phyloP scores from a whole-genome alignment of 2,329 filamentous ascomycete species.

The Cladophialophora psammophila region DNA sequence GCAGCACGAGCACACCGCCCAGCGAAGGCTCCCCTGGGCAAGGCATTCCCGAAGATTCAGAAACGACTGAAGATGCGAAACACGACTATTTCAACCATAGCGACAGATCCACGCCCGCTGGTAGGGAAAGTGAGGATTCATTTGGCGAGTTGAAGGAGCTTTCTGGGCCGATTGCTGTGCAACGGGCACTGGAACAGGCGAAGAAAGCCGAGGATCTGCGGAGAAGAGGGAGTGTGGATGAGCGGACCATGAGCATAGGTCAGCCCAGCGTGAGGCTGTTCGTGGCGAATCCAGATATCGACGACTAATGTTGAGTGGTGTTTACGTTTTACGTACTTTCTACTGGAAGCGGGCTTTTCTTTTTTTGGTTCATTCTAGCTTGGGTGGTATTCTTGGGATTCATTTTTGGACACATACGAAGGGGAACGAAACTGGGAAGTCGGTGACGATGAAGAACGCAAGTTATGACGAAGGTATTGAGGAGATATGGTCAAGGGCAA shows the following conservation, averaged over 20 bases:
- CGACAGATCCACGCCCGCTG: constrained; percentile 40
- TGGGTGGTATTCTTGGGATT: constrained; percentile 5
- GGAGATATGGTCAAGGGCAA: neutral
- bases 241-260: constrained; percentile 56
- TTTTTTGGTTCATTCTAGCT: neutral
- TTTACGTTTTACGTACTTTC: constrained; percentile 10
- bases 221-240: constrained; percentile 57
- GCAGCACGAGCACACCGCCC: constrained; percentile 63
- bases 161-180: constrained; percentile 52
- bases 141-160: constrained; percentile 64
- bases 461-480: neutral
- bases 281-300: constrained; percentile 57
- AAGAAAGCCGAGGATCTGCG: constrained; percentile 54
- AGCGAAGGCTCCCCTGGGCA: constrained; percentile 42
- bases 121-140: constrained; percentile 56
- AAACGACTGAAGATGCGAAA: constrained; percentile 46
- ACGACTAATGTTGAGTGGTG: constrained; percentile 39
- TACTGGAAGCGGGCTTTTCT: neutral
- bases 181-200: constrained; percentile 48
- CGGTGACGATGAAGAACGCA: constrained; percentile 1
- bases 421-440: neutral
- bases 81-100: constrained; percentile 43
- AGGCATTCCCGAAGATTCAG: constrained; percentile 52
- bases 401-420: neutral
- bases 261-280: constrained; percentile 53